Base-by-base conservation (phyloP, 140 eudicot species). In the Ambrosia hybrid region DNA sequence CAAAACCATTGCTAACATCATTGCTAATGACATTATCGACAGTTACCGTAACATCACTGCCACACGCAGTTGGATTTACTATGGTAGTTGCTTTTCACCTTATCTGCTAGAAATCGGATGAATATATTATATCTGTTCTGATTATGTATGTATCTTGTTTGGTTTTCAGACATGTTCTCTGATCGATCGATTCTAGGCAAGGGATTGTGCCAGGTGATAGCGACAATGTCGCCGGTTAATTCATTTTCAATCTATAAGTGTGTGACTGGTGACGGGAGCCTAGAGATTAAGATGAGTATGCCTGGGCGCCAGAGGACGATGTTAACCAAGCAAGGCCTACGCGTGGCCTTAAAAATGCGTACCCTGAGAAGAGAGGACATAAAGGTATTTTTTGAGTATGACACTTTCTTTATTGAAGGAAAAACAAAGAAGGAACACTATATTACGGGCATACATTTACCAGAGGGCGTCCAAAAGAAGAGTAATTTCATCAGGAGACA, bases 141-240 rank as follows among this genome's bases (percentile, higher is more conserved):
- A 53, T 53, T 16, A 17, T 57, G 6, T 5, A 14, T 53, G 15
- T n/a, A 17, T 16, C 62, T 17, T 57, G 37, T 57, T 17, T 57
- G 34, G 17, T 57, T 4, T 57, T 16, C 9, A 57, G 62, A 57
- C 21, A 17, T 21, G n/a, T 57, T 57, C 15, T 57, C 0, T 57
- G 36, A 57, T 57, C 11, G 62, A 57, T 21, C 62, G 6, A 7
- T 57, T 57, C 62, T 57, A 57, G 37, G 62, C 62, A 17, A 57
- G 37, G 62, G 11, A 57, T 57, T 57, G 21, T 57, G 62, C 62
- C 62, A 4, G 4, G 36, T 9, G 7, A 8, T 57, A 7, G 62
- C 36, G 10, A 8, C 7, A 36, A 2, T 21, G 36, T 57, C 36
- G 13, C 36, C 36, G 11, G 1, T 21, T 57, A 17, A 57, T 57